Evolutionary conservation across 345 rosid species (phyloP).

Genomic region (Eucalyptus marginata): DNA sequence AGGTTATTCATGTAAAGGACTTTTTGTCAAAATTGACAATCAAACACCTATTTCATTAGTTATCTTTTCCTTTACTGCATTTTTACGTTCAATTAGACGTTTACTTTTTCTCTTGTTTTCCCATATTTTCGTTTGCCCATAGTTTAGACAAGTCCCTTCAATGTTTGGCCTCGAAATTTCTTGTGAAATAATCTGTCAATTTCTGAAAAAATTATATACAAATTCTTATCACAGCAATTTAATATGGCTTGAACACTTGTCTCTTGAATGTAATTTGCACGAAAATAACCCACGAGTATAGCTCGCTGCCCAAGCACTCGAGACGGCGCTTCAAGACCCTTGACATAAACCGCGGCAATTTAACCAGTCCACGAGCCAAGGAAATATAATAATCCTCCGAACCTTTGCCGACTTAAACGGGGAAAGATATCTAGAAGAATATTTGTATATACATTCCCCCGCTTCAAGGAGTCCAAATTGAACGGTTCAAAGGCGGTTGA

Average conservation of each 20-base stretch:
- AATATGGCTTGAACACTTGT: neutral
- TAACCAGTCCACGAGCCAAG: neutral
- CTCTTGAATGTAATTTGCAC: neutral
- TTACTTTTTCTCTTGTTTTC: too few relatives aligned
- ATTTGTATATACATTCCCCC: neutral
- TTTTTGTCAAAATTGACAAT: too few relatives aligned
- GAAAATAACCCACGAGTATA: neutral
- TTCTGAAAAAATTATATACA: too few relatives aligned
- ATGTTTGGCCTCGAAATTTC: too few relatives aligned
- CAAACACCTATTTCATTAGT: too few relatives aligned
- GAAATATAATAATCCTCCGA: neutral
- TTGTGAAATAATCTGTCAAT: fast-evolving
- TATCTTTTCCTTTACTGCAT: too few relatives aligned
- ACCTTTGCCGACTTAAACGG: neutral
- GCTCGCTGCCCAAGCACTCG: neutral
- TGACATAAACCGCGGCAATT: too few relatives aligned
- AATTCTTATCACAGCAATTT: too few relatives aligned
- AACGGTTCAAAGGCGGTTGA: neutral
- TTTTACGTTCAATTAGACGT: too few relatives aligned
- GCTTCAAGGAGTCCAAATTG: neutral
- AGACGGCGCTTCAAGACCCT: neutral
- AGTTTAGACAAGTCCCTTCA: too few relatives aligned
- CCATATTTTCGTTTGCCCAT: too few relatives aligned
- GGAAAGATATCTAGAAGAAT: neutral
- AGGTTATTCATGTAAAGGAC: too few relatives aligned